phyloP scores from a whole-genome alignment of 1,284 basidiomycete genomes.

The Coniferiporia weirii region DNA sequence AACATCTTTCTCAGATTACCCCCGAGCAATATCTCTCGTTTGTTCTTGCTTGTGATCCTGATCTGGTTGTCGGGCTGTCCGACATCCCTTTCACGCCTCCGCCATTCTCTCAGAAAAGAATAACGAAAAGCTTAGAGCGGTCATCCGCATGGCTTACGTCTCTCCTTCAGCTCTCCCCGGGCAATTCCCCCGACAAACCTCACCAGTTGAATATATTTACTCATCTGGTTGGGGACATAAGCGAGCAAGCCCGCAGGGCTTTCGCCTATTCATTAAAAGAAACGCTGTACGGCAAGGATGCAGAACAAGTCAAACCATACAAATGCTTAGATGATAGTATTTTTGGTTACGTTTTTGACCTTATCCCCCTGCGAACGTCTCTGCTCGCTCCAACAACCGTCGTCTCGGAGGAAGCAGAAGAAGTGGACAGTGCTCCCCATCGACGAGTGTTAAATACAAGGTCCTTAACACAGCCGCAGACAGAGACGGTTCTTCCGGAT shows the following conservation, averaged over 20 bases:
- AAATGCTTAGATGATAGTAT: slow-evolving; percentile 60
- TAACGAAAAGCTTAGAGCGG: slow-evolving; percentile 68
- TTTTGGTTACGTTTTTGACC: slow-evolving; percentile 62
- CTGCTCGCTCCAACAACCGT: slow-evolving; percentile 22
- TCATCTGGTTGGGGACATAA: slow-evolving; percentile 60
- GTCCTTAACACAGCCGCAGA: slow-evolving; percentile 16
- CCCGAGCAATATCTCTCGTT: slow-evolving; percentile 50
- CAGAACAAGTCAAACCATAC: slow-evolving; percentile 41
- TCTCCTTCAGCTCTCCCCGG: slow-evolving; percentile 1
- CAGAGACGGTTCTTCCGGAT: slow-evolving; percentile 19
- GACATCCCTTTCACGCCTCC: slow-evolving; percentile 63
- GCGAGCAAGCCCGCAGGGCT: slow-evolving; percentile 48
- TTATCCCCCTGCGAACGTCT: slow-evolving; percentile 47
- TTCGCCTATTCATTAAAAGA: slow-evolving; percentile 61
- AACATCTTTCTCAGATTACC: slow-evolving; percentile 41
- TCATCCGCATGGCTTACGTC: slow-evolving; percentile 23
- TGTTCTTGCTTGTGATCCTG: slow-evolving; percentile 50
- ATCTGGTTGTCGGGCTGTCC: slow-evolving; percentile 64
- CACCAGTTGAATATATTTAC: slow-evolving; percentile 45
- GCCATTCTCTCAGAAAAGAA: slow-evolving; percentile 65
- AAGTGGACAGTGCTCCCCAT: slow-evolving; percentile 5
- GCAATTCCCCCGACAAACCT: neutral
- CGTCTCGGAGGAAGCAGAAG: slow-evolving; percentile 10
- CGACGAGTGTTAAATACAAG: slow-evolving; percentile 9
- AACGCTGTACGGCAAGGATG: slow-evolving; percentile 49